Base-by-base conservation (phyloP, 1,284 basidiomycete genomes). In the Agaricales sp. region DNA sequence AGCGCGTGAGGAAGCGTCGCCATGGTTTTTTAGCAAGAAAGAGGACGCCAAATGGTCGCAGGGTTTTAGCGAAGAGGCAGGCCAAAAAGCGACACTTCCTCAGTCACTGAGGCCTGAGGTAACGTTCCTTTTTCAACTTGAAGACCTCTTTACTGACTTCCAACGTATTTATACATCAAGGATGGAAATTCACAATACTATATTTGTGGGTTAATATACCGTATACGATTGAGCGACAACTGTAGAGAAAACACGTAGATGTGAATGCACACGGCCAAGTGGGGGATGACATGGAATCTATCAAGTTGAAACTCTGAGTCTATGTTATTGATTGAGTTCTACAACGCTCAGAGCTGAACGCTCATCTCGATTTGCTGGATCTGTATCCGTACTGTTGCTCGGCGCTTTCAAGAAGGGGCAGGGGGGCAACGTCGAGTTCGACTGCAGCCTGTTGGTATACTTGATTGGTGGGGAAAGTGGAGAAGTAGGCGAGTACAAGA, bases 401-500 rank as follows among this genome's bases (percentile, higher is more conserved):
- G 39, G 35, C 22, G 48, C 18, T 20, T 18, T 41, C 16, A 26
- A 21, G 22, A 24, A 20, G 19, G 38, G 43, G n/a, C 26, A 50
- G 19, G 47, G 46, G 3, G 51, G 44, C 11, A 41, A 18, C 8
- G 39, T 16, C 19, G 8, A 4, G 16, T 41, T 41, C 16, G 39
- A n/a, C 8, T 41, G 39, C n/a, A n/a, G n/a, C n/a, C n/a, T n/a
- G 39, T 4, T 18, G 39, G 8, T 41, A 41, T 41, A 41, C 39
- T 41, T 41, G 39, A 41, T 41, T 6, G 76, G 72, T 18, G 78
- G 79, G 2, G 79, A 80, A 26, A 81, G 64, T 2, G 78, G 78
- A 2, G 74, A 72, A 21, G 67, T 67, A 16, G 80, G 80, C 4
- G 80, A 79, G 55, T 76, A 74, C 23, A 81, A 60, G 61, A 87